Conservation (phyloP, 2,329 filamentous ascomycete species). For the Botryotinia calthae region DNA sequence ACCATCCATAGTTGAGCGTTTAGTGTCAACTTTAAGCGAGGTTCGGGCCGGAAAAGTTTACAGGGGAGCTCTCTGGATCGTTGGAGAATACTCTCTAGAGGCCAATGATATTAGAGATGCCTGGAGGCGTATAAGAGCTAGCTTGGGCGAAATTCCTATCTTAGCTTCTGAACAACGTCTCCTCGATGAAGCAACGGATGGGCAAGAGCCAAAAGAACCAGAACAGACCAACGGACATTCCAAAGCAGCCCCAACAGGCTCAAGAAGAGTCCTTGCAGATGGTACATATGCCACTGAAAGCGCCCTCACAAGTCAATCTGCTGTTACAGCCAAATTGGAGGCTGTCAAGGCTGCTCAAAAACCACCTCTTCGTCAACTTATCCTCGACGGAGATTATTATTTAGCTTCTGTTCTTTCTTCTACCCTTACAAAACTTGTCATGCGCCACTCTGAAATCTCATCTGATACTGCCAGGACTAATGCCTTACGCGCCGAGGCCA, state of each 20-base stretch:
- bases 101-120: constrained; percentile 92
- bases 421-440: constrained; percentile 93
- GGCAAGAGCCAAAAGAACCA: constrained; percentile 60
- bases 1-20: constrained; percentile 78
- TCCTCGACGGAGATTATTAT: constrained; percentile 96
- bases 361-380: constrained; percentile 88
- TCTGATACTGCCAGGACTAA: constrained; percentile 84
- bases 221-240: constrained; percentile 76
- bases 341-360: constrained; percentile 97
- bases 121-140: constrained; percentile 93
- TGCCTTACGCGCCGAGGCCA: constrained; percentile 89
- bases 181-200: constrained; percentile 76
- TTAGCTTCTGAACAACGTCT: constrained; percentile 90
- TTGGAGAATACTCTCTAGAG: constrained; percentile 94
- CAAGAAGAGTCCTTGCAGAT: constrained; percentile 88
- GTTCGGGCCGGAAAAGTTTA: constrained; percentile 97
- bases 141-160: constrained; percentile 94
- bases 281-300: constrained; percentile 98
- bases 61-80: constrained; percentile 92
- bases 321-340: constrained; percentile 85
- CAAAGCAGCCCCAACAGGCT: constrained; percentile 77
- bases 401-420: constrained; percentile 92
- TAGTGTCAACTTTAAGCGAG: constrained; percentile 87
- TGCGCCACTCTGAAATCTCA: constrained; percentile 94
- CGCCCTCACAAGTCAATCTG: constrained; percentile 88